These are phyloP conservation scores for Orbilia blumenaviensis DNA, from an alignment of 2,329 filamentous ascomycete species.

Conservation along the genomic window DNA sequence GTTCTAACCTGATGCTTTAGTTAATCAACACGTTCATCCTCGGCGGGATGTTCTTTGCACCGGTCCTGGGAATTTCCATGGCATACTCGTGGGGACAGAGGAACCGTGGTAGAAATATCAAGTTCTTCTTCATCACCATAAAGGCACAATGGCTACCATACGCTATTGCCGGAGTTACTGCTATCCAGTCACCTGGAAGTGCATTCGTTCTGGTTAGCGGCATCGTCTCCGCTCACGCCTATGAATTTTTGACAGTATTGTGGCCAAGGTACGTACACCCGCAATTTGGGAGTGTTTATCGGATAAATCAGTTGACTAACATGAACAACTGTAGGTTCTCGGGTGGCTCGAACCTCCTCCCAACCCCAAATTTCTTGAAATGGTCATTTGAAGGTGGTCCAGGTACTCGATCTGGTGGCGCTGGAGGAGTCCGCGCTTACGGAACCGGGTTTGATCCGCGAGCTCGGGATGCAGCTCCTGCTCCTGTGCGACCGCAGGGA, in stretches of 20 bases:
- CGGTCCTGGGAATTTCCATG: conserved; percentile 37
- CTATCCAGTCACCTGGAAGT: conserved; percentile 23
- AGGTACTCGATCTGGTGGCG: conserved; percentile 64
- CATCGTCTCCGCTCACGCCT: conserved; percentile 86
- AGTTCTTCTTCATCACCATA: conserved; percentile 46
- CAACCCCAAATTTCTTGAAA: conserved; percentile 77
- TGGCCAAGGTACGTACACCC: conserved; percentile 69
- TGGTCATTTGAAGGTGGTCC: conserved; percentile 73
- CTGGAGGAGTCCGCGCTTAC: conserved; percentile 46
- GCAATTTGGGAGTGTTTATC: background rate
- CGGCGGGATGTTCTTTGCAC: conserved; percentile 29
- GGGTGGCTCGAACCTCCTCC: conserved; percentile 78
- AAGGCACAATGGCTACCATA: conserved; percentile 48
- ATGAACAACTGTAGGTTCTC: conserved; percentile 69
- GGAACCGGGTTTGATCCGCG: conserved; percentile 55
- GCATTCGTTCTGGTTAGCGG: conserved; percentile 66
- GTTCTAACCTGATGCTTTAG: conserved; percentile 28
- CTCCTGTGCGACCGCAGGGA: conserved; percentile 57
- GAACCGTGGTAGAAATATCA: conserved; percentile 36
- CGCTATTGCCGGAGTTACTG: conserved; percentile 29
- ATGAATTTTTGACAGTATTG: conserved; percentile 86
- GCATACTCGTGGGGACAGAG: conserved; percentile 47
- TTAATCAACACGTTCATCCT: conserved; percentile 38
- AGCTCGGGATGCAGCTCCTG: conserved; percentile 62
- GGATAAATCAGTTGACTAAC: background rate